These are phyloP conservation scores for Gaeumannomyces sp. DNA, from an alignment of 2,329 filamentous ascomycete species.

Conservation along the genomic window DNA sequence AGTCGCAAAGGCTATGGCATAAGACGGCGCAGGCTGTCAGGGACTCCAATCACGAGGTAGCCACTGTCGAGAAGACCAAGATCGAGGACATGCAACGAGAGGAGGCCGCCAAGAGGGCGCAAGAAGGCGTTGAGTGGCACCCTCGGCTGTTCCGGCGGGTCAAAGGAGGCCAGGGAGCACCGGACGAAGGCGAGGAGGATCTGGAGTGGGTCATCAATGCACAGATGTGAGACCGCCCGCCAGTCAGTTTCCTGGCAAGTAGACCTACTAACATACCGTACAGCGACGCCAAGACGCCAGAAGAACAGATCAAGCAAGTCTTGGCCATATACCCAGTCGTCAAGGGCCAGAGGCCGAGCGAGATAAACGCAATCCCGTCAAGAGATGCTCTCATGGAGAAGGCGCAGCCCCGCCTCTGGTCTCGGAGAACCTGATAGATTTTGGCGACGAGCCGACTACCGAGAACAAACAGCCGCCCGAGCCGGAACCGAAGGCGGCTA, in stretches of 20 bases:
- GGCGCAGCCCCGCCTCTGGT: constrained; percentile 16
- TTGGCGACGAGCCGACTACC: constrained; percentile 35
- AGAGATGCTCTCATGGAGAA: constrained; percentile 22
- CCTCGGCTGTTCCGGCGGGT: constrained; percentile 79
- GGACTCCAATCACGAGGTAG: constrained; percentile 76
- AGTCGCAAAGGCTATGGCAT: constrained; percentile 84
- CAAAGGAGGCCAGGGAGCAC: constrained; percentile 60
- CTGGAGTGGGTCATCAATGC: constrained; percentile 94
- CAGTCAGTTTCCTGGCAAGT: neutral
- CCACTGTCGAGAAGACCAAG: constrained; percentile 93
- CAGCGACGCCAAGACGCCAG: constrained; percentile 58
- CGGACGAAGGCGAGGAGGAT: constrained; percentile 78
- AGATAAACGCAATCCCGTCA: constrained; percentile 51
- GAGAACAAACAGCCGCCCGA: constrained; percentile 11
- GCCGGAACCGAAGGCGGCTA: constrained; percentile 10
- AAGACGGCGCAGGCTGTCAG: constrained; percentile 76
- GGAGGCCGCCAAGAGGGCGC: constrained; percentile 73
- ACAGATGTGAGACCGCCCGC: constrained; percentile 53
- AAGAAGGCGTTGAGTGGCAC: constrained; percentile 79
- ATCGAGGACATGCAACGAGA: constrained; percentile 90
- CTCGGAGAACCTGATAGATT: constrained; percentile 48
- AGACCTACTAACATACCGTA: constrained; percentile 5
- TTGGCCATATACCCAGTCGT: constrained; percentile 80
- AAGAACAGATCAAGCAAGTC: constrained; percentile 74
- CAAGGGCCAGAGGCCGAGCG: constrained; percentile 59